phyloP scores from a whole-genome alignment of 2,329 filamentous ascomycete species.

The Fonsecaea multimorphosa region DNA sequence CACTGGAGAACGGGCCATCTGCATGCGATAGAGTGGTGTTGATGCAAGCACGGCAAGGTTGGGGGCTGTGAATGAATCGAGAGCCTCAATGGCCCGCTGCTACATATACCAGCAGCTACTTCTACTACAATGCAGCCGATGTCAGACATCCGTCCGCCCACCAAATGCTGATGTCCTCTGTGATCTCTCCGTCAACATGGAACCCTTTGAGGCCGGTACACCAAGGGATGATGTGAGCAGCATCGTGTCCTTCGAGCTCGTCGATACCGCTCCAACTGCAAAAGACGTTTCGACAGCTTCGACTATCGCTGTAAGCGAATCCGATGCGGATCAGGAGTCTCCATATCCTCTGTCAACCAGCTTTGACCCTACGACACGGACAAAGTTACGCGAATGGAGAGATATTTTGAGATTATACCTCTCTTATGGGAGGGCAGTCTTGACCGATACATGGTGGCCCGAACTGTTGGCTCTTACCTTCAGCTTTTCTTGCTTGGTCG shows the following conservation, averaged over 20 bases:
- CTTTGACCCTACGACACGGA: neutral
- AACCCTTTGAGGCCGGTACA: neutral
- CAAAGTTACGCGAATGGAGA: neutral
- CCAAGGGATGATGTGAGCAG: constrained; percentile 8
- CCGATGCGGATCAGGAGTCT: neutral
- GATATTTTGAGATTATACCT: neutral
- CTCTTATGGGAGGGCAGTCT: neutral
- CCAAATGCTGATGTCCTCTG: neutral
- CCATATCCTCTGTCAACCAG: neutral
- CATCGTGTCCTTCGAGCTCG: constrained; percentile 11
- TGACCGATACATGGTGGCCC: constrained; percentile 9
- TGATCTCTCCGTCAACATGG: neutral
- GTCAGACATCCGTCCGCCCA: neutral
- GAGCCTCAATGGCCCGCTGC: neutral
- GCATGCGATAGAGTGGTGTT: neutral
- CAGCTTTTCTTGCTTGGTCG: constrained; percentile 5
- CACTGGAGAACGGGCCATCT: neutral
- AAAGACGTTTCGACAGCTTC: neutral
- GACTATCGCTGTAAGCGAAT: constrained; percentile 6
- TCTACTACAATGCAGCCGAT: too few species aligned
- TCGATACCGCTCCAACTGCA: too few species aligned
- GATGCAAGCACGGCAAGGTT: neutral
- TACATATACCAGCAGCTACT: neutral
- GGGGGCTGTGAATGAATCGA: neutral
- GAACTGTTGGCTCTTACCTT: neutral